phyloP scores from a whole-genome alignment of 1,284 basidiomycete species.

The Leucoagaricus sp. region DNA sequence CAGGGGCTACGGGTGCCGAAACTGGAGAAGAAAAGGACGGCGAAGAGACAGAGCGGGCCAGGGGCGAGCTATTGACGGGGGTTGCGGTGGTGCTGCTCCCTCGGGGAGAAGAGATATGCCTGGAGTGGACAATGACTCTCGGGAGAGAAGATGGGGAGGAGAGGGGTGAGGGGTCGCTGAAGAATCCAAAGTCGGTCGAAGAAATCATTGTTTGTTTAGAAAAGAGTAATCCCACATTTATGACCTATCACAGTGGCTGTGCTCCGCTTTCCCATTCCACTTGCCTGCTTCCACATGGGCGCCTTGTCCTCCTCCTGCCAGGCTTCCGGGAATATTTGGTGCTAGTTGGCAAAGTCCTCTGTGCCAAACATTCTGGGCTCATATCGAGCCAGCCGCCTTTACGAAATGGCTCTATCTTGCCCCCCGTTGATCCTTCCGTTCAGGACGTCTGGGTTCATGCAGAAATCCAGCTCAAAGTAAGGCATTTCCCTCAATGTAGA shows the following conservation, averaged over 20 bases:
- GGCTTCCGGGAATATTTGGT: not conserved
- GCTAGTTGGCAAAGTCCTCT: not conserved
- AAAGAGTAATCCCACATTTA: conserved; percentile 11
- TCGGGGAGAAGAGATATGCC: conserved; percentile 15
- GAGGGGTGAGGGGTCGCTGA: conserved; percentile 33
- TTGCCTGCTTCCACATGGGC: too few species aligned
- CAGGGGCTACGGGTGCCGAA: conserved; percentile 23
- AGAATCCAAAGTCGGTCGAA: conserved; percentile 36
- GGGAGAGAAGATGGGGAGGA: conserved; percentile 28
- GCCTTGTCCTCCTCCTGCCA: not conserved
- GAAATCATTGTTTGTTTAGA: conserved; percentile 19
- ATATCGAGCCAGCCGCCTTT: too few species aligned
- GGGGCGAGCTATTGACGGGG: conserved; percentile 12
- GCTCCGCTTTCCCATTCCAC: not conserved
- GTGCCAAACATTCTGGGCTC: not conserved
- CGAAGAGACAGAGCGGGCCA: conserved; percentile 24
- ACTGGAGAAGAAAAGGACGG: conserved; percentile 30
- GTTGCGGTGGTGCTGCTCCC: conserved; percentile 13
- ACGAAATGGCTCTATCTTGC: not conserved
- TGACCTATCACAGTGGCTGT: conserved; percentile 18
- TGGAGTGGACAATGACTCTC: conserved; percentile 33
- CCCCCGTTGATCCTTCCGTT: not conserved
- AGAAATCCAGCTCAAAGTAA: not conserved
- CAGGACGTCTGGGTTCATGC: not conserved
- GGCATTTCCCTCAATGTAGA: not conserved